A percentile compares a stretch with the other conserved stretches of the same genome.
phyloP scores from a whole-genome alignment of 805 yeast species.

The Saccharomycodes ludwigii region DNA sequence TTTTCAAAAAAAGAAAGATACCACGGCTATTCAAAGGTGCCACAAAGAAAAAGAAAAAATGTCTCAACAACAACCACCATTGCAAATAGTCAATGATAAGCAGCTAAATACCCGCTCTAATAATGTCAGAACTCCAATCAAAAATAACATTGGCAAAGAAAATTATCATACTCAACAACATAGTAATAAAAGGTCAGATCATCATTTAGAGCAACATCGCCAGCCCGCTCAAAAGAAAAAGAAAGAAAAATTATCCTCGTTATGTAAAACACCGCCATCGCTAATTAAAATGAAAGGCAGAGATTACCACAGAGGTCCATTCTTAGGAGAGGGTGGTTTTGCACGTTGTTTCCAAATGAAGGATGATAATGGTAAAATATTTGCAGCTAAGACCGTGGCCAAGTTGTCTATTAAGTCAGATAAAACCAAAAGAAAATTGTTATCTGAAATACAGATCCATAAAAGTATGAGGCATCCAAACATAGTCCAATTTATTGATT shows the following conservation, averaged over 20 bases:
- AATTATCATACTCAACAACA: constrained; percentile 7
- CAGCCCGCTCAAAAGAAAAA: constrained; percentile 42
- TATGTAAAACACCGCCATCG: constrained; percentile 95
- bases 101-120: constrained; percentile 22
- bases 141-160: constrained; percentile 12
- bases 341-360: constrained; percentile 97
- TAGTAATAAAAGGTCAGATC: constrained; percentile 11
- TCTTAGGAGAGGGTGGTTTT: constrained; percentile 96
- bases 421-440: constrained; percentile 69
- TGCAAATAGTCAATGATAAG: constrained; percentile 23
- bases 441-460: constrained; percentile 92
- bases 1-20: too few relatives aligned
- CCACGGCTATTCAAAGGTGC: too few relatives aligned
- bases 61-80: constrained; percentile 11
- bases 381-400: constrained; percentile 96
- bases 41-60: background rate
- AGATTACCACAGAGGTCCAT: constrained; percentile 81
- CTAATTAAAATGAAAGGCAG: constrained; percentile 82
- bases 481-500: constrained; percentile 85
- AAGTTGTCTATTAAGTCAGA: constrained; percentile 85
- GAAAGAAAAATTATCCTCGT: constrained; percentile 78
- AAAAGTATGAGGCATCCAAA: constrained; percentile 80
- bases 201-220: constrained; percentile 9
- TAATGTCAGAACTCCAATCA: constrained; percentile 20
- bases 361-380: constrained; percentile 74